Evolutionary conservation across 768 basidiomycete species (phyloP), one percentile per base, ranked within the genome.

Genomic region (Podaxis carcinomalis): DNA sequence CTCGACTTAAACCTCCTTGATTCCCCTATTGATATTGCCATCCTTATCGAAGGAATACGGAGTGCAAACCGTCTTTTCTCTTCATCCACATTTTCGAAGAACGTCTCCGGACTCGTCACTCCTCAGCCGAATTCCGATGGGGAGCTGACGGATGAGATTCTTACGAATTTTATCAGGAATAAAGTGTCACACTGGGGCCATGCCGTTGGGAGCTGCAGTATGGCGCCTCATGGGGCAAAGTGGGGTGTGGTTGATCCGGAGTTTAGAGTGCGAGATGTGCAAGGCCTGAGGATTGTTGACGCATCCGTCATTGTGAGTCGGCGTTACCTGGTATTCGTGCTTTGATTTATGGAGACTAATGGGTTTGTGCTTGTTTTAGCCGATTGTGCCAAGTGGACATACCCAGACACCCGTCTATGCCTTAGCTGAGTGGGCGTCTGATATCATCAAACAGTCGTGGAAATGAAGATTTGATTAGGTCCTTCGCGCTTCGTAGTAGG

Each of bases 231-330:
- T 44, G 42, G 42, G 42, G 42, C 42, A 28, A 19, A 19, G 2
- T 60, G 59, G 59, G 59, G 59, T 23, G 59, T 60, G 23, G 51
- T 60, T 6, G 59, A 52, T 44, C 40, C 59, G 16, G 40, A 53
- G 3, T 60, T 60, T 21, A 28, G 27, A 14, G 59, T 53, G 14
- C 23, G 35, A 10, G 51, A 32, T 4, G 28, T 37, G 10, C 32
- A 19, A 25, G 59, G 59, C 16, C 27, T 60, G 19, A 60, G 51
- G 46, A 53, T 60, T 36, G 59, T 60, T 5, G 59, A 60, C 36
- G 51, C 59, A 4, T 60, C 59, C 5, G 59, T 52, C 1, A 42
- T 53, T 14, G 51, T 60, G 19, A 60, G 59, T 23, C 5, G 25
- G 42, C 25, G 11, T 37, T 56, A 27, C 21, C 10, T 11, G 40